Evolutionary conservation across 2,329 filamentous ascomycete species (phyloP).

Genomic region (Aspergillus sergii): DNA sequence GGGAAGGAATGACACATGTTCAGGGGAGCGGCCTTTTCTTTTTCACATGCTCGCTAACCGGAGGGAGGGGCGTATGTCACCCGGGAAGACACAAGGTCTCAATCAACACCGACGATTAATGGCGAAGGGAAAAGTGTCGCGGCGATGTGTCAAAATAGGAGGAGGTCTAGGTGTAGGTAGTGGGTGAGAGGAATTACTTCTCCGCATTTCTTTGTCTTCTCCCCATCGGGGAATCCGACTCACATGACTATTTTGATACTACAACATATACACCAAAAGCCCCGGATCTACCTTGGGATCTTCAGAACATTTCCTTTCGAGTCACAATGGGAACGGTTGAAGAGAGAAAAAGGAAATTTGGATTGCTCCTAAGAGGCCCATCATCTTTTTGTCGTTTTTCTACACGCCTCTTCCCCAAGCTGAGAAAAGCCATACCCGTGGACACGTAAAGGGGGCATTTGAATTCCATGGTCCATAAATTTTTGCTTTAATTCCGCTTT

Average conservation of each 20-base stretch:
- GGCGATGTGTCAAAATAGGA: not conserved
- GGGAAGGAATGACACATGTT: constrained; percentile 10
- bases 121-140: not conserved
- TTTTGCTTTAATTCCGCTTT: constrained; percentile 39
- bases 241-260: not conserved
- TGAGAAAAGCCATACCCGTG: constrained; percentile 31
- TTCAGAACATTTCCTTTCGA: not conserved
- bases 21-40: not conserved
- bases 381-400: constrained; percentile 20
- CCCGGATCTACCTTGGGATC: not conserved
- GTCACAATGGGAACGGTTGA: not conserved
- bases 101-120: not conserved
- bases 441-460: constrained; percentile 26
- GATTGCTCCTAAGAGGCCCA: constrained; percentile 22
- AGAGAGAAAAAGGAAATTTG: constrained; percentile 19
- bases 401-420: constrained; percentile 31
- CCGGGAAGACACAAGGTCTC: not conserved
- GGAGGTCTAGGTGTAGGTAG: not conserved
- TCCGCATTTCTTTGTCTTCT: not conserved
- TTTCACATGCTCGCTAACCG: constrained; percentile 23
- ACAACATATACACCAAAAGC: not conserved
- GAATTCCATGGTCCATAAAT: constrained; percentile 35
- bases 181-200: not conserved
- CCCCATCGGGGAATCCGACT: not conserved
- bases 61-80: not conserved